Base-by-base conservation (phyloP, 495 filamentous ascomycete genomes). In the Recurvomyces mirabilis region DNA sequence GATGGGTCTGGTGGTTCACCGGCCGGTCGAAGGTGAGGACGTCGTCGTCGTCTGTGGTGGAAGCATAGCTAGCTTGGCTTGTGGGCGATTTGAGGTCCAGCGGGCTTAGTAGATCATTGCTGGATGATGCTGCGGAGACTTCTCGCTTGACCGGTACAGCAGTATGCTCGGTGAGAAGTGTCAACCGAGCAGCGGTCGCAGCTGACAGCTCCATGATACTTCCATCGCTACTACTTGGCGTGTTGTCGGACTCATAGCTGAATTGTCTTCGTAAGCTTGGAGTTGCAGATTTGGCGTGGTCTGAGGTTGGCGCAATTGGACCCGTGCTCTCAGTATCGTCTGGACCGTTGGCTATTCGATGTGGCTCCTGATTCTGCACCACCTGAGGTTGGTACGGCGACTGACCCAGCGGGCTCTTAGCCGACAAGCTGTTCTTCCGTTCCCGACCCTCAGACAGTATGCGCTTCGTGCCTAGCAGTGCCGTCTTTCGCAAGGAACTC, bases 1-100 rank as follows among this genome's bases (percentile, higher is more conserved):
- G 49, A 34, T 46, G 31, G 47, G 43, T 45, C 38, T 41, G 50
- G 2, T 22, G 9, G 29, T 13, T n/a, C 14, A 25, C 38, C 19
- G 60, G 47, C 52, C 28, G 55, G 49, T 29, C 60, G 49, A 82
- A 77, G 45, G 73, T 72, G 9, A 83, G 60, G 7, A 72, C 61
- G 36, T 93, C 85, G 38, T 93, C 84, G 46, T 89, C 84, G 54
- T 88, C 82, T 7, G 82, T 87, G 6, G 81, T 87, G 12, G 72
- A 74, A 34, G 77, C 78, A 51, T 82, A 82, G 29, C 50, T 52
- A 4, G 71, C 69, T 29, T 52, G 41, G 36, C 77, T 69, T 34
- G 70, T 65, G 20, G 72, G 75, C 49, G 39, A 39, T 18, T 74
- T 78, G 24, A 70, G 73, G 34, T 50, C 52, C 9, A 62, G 35